A percentile compares a stretch with the other conserved stretches of the same genome.
Conservation (phyloP, 1,284 basidiomycete species). For the Pseudozyma sp. region DNA sequence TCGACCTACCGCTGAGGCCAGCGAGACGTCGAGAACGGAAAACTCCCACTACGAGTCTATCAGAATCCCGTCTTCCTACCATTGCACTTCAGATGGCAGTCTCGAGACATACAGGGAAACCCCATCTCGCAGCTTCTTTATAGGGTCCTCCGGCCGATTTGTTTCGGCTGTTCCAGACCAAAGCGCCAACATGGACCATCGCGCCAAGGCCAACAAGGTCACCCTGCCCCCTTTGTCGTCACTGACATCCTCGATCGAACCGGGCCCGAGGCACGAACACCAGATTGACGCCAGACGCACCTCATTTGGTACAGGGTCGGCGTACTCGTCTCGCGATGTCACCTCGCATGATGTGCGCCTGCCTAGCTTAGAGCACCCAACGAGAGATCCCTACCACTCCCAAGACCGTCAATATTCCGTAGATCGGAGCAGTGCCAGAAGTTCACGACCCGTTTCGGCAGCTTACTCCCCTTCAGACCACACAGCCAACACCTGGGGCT, state of each 20-base stretch:
- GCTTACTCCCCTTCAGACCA: constrained; percentile 1
- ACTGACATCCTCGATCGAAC: constrained; percentile 33
- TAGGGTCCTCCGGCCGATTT: neutral
- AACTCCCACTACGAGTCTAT: too few species aligned
- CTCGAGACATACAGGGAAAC: neutral
- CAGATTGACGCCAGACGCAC: neutral
- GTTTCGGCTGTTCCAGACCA: neutral
- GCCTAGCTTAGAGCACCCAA: neutral
- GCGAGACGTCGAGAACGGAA: neutral
- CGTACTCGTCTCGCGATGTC: neutral
- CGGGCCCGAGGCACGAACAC: constrained; percentile 12
- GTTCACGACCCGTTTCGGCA: neutral
- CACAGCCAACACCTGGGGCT: neutral
- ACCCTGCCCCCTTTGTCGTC: constrained; percentile 40
- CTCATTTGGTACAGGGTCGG: neutral
- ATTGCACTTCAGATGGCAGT: constrained; percentile 2
- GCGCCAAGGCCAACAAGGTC: constrained; percentile 16
- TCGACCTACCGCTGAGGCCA: neutral
- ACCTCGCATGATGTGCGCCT: neutral
- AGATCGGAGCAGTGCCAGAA: constrained; percentile 7
- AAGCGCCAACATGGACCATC: constrained; percentile 17
- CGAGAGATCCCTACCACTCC: neutral
- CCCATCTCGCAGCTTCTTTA: neutral
- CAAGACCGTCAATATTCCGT: constrained; percentile 5
- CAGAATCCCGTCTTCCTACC: too few species aligned